Evolutionary conservation across 2,329 filamentous ascomycete genomes (phyloP).

Genomic region (Coniochaeta ligniaria): DNA sequence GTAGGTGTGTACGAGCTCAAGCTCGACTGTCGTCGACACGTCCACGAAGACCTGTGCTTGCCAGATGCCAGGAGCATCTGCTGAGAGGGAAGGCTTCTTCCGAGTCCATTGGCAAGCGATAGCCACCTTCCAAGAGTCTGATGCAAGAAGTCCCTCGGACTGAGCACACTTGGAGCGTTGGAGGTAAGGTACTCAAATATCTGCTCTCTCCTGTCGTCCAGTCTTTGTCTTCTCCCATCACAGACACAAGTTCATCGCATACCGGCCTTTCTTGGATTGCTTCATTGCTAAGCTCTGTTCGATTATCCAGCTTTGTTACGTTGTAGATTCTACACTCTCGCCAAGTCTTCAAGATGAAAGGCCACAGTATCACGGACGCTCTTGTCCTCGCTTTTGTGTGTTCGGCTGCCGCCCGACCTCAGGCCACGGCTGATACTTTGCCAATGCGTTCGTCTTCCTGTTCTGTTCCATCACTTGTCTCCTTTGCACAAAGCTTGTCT

Average conservation of each 20-base stretch:
- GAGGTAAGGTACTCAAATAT: background rate
- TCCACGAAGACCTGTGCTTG: background rate
- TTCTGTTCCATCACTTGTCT: background rate
- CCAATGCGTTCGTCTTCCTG: background rate
- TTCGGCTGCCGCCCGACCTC: background rate
- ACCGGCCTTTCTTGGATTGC: background rate
- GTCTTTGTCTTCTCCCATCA: background rate
- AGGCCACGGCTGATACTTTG: background rate
- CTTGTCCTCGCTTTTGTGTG: background rate
- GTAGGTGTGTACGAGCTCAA: too few relatives aligned
- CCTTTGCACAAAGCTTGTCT: background rate
- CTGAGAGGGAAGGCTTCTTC: background rate
- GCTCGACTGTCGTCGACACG: too few relatives aligned
- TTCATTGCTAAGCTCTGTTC: background rate
- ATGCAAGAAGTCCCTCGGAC: too few relatives aligned
- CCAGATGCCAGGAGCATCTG: background rate
- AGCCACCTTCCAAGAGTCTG: background rate
- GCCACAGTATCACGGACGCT: background rate
- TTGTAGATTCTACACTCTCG: background rate
- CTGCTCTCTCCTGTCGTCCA: background rate
- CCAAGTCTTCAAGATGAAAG: background rate
- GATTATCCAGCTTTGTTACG: background rate
- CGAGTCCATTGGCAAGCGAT: background rate
- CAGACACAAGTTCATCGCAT: background rate
- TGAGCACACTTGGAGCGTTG: too few relatives aligned